These are phyloP conservation scores for Colletotrichum magnum DNA, from an alignment of 2,329 filamentous ascomycete genomes.

Conservation along the genomic window DNA sequence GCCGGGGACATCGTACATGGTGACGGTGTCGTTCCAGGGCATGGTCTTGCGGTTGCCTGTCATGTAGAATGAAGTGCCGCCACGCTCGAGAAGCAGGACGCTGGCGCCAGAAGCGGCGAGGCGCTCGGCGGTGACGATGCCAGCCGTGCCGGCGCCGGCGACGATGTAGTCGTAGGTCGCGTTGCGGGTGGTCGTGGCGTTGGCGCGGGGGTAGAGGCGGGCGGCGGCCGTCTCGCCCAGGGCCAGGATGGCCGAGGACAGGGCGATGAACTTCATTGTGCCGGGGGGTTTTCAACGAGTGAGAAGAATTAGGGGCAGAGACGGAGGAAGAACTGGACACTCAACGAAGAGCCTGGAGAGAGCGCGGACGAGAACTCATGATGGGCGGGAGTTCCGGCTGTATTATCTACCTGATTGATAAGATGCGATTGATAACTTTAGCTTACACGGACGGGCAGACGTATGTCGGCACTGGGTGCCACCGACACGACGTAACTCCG, in stretches of 20 bases:
- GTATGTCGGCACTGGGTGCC: conserved; percentile 10
- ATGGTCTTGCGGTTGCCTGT: conserved; percentile 42
- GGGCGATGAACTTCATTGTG: conserved; percentile 33
- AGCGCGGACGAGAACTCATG: conserved; percentile 1
- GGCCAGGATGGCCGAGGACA: conserved; percentile 32
- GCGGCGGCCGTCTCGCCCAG: conserved; percentile 25
- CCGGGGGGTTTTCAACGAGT: background rate
- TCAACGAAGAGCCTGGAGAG: conserved; percentile 6
- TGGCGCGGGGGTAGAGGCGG: conserved; percentile 11
- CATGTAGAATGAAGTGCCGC: conserved; percentile 34
- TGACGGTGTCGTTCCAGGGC: conserved; percentile 47
- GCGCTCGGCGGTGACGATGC: conserved; percentile 37
- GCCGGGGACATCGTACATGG: conserved; percentile 44
- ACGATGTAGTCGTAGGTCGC: conserved; percentile 42
- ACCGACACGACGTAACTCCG: conserved; percentile 1
- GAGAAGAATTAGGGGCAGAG: background rate
- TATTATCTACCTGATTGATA: conserved; percentile 14
- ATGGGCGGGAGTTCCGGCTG: background rate
- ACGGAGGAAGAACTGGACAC: background rate
- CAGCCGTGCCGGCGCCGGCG: conserved; percentile 40
- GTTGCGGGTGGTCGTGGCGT: conserved; percentile 36
- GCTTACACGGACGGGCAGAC: background rate
- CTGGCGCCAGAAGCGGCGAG: conserved; percentile 40
- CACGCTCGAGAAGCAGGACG: conserved; percentile 39
- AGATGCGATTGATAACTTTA: conserved; percentile 27